Base-by-base conservation (phyloP, 139 green algal species). In the Chlorella ohadii region DNA sequence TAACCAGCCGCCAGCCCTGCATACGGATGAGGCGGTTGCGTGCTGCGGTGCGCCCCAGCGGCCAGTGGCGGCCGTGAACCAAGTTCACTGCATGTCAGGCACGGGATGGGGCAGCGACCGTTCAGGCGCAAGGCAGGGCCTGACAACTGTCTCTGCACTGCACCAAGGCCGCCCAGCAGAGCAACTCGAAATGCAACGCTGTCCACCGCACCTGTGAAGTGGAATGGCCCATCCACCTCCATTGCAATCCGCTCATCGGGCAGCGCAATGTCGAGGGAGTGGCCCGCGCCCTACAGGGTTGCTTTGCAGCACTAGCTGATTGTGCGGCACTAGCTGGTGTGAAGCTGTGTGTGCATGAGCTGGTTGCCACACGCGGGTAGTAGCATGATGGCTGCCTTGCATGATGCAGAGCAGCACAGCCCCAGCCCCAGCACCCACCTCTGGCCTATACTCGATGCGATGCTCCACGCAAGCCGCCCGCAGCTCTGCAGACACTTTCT, bases 171-270 rank as follows among this genome's bases (percentile, higher is more conserved):
- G 4, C 27, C 13, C 4, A 25, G 25, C 61, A 67, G 11, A 34
- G 61, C 61, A 33, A 25, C 23, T 25, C 61, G 15, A 67, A 27
- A 2, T 25, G 34, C 20, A 19, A 33, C 9, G 25, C 25, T 1
- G n/a, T n/a, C n/a, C 20, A 0, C 12, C 28, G 12, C 64, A 71
- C 64, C n/a, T 71, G 86, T 87, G 68, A 88, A 92, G 83, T 92
- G 88, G 64, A 72, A 82, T 13, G 86, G 86, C 23, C 88, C 88
- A 59, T 92, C 88, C n/a, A 92, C 82, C 59, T 92, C 88, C 27
- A 92, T 74, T 1, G 86, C 86, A 22, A 92, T 79, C 13, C 51
- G 57, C 31, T 79, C 81, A 6, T 79, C 47, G 19, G 86, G 51
- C 27, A 92, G 78, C 0, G 82, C 78, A 70, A 92, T 87, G 73